Conservation (phyloP, 306 rosid species). For the Nissolia schottii region DNA sequence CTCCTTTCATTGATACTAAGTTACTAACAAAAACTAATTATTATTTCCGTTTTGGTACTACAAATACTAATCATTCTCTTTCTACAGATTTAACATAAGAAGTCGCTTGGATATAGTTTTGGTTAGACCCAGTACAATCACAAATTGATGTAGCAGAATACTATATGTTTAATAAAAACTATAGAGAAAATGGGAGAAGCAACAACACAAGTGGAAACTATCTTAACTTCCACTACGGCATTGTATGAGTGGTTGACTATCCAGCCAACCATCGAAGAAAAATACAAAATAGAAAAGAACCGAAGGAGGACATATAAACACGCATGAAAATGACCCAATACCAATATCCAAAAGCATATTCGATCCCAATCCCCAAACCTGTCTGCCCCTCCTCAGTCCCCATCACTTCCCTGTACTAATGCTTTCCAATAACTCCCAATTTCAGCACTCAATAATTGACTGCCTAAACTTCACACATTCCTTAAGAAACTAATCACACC, state of each 20-base stretch:
- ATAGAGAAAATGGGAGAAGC: background rate
- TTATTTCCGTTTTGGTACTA: background rate
- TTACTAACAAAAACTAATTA: background rate
- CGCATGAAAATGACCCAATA: background rate
- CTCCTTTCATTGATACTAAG: background rate
- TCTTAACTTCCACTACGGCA: constrained; percentile 19
- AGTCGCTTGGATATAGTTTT: background rate
- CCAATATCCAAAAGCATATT: background rate
- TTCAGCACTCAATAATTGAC: background rate
- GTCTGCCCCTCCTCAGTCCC: background rate
- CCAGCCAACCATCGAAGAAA: constrained; percentile 10
- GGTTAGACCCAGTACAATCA: background rate
- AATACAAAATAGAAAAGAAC: constrained; percentile 6
- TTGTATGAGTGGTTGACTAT: constrained; percentile 18
- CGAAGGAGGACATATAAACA: background rate
- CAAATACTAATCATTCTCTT: background rate
- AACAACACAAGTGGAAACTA: background rate
- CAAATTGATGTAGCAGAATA: background rate
- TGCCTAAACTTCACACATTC: background rate
- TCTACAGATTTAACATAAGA: background rate
- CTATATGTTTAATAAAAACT: background rate
- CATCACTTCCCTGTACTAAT: background rate
- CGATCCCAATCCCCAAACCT: background rate
- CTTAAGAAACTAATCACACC: background rate
- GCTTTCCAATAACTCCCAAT: background rate